These are phyloP conservation scores for Chalciporus piperatus DNA, from an alignment of 768 basidiomycete species.

Conservation along the genomic window DNA sequence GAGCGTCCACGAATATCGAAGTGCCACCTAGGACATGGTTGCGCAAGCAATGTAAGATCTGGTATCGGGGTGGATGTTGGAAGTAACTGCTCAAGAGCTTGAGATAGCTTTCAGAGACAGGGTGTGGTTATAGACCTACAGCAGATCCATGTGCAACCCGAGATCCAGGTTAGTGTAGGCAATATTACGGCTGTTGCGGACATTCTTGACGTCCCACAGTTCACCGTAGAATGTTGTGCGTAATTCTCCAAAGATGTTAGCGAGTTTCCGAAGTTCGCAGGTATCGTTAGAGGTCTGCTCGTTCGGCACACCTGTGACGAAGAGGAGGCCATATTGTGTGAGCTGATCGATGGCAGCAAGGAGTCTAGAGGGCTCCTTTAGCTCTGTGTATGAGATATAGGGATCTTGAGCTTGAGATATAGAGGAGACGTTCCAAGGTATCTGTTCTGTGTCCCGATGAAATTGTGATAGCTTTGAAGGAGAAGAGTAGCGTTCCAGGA, in stretches of 20 bases:
- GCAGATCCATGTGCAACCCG: constrained; percentile 88
- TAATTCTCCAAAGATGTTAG: constrained; percentile 68
- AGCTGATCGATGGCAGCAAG: constrained; percentile 67
- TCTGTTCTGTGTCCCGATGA: constrained; percentile 40
- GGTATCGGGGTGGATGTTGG: constrained; percentile 86
- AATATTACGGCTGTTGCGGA: constrained; percentile 77
- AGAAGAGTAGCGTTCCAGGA: constrained; percentile 50
- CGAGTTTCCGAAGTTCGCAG: constrained; percentile 70
- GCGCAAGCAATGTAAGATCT: constrained; percentile 86
- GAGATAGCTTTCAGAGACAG: background rate
- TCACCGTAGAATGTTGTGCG: constrained; percentile 87
- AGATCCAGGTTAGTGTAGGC: constrained; percentile 92
- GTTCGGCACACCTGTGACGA: constrained; percentile 70
- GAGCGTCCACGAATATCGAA: constrained; percentile 84
- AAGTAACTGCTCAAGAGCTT: constrained; percentile 64
- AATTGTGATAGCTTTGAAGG: constrained; percentile 35
- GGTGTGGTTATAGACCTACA: constrained; percentile 51
- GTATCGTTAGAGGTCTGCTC: constrained; percentile 51
- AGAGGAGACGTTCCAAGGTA: constrained; percentile 45
- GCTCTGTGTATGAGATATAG: constrained; percentile 53
- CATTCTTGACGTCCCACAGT: constrained; percentile 83
- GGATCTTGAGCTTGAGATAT: constrained; percentile 41
- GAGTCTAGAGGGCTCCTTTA: constrained; percentile 46
- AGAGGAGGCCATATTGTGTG: constrained; percentile 65
- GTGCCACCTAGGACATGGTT: constrained; percentile 81